Percentiles rank a stretch among this genome's conserved stretches.
Conservation (phyloP, 805 yeast species). For the Dipodascus geniculatus region DNA sequence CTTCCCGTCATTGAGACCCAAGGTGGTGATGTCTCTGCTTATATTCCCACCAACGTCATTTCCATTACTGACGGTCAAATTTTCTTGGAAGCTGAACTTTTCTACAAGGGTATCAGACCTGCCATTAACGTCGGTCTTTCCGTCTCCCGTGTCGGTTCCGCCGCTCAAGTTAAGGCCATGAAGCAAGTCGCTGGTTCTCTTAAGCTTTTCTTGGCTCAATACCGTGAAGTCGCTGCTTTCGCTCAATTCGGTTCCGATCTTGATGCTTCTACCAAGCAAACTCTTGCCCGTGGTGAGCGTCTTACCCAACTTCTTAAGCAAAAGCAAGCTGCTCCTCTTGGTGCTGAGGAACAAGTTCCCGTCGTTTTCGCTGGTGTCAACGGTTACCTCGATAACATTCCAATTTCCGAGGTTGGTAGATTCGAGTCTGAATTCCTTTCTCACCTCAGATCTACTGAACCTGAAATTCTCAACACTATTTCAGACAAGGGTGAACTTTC, state of each 20-base stretch:
- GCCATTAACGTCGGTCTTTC: slow-evolving; percentile 99
- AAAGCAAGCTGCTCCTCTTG: slow-evolving; percentile 91
- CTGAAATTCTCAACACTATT: slow-evolving; percentile 73
- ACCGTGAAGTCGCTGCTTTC: slow-evolving; percentile 99
- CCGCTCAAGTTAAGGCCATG: slow-evolving; percentile 99
- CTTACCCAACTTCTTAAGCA: slow-evolving; percentile 97
- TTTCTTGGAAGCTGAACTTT: slow-evolving; percentile 98
- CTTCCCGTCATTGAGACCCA: slow-evolving; percentile 95
- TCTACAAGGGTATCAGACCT: slow-evolving; percentile 99
- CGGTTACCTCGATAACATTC: slow-evolving; percentile 89
- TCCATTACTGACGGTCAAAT: slow-evolving; percentile 97
- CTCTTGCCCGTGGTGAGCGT: slow-evolving; percentile 99
- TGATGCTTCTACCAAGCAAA: slow-evolving; percentile 99
- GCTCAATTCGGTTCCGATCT: slow-evolving; percentile 99
- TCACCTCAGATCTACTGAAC: slow-evolving; percentile 82
- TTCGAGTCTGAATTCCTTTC: slow-evolving; percentile 90
- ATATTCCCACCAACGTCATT: slow-evolving; percentile 95
- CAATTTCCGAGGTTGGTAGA: slow-evolving; percentile 75
- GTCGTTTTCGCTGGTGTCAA: slow-evolving; percentile 98
- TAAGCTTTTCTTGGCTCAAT: slow-evolving; percentile 99
- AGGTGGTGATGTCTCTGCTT: slow-evolving; percentile 98
- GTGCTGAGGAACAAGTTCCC: slow-evolving; percentile 99
- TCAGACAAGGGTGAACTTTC: slow-evolving; percentile 83
- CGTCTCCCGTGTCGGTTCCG: slow-evolving; percentile 99
- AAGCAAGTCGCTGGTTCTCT: slow-evolving; percentile 99